Evolutionary conservation across 2,329 filamentous ascomycete species (phyloP).

Genomic region (Botrytis pseudocinerea): DNA sequence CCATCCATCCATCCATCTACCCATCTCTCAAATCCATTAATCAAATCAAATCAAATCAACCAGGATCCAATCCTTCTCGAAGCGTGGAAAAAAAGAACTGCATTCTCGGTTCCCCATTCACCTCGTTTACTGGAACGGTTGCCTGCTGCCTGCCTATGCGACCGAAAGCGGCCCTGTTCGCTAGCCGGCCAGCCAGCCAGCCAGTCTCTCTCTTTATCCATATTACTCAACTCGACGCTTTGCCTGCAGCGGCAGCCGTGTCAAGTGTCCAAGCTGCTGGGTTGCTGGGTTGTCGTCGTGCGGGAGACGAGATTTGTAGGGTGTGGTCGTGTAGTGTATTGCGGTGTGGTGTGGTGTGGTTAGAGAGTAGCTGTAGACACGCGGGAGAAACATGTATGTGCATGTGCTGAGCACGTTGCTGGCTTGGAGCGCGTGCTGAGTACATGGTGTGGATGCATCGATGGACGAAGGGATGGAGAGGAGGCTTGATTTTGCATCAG

Average conservation of each 20-base stretch:
- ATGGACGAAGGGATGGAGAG: neutral
- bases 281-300: neutral
- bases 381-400: neutral
- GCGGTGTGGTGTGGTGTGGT: neutral
- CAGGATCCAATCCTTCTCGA: conserved; percentile 5
- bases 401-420: neutral
- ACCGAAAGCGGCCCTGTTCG: neutral
- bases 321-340: neutral
- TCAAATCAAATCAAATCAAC: neutral
- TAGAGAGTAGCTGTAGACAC: too few relatives aligned
- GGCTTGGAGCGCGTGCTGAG: neutral
- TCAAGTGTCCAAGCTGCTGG: neutral
- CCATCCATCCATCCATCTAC: neutral
- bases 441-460: neutral
- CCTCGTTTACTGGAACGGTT: neutral
- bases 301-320: neutral
- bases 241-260: neutral
- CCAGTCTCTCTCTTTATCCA: conserved; percentile 2
- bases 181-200: neutral
- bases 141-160: conserved; percentile 4
- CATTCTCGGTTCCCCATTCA: neutral
- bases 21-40: neutral
- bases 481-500: neutral
- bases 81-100: neutral
- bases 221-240: neutral